These are phyloP conservation scores for Athelia psychrophila DNA, from an alignment of 1,284 basidiomycete species.

Conservation along the genomic window DNA sequence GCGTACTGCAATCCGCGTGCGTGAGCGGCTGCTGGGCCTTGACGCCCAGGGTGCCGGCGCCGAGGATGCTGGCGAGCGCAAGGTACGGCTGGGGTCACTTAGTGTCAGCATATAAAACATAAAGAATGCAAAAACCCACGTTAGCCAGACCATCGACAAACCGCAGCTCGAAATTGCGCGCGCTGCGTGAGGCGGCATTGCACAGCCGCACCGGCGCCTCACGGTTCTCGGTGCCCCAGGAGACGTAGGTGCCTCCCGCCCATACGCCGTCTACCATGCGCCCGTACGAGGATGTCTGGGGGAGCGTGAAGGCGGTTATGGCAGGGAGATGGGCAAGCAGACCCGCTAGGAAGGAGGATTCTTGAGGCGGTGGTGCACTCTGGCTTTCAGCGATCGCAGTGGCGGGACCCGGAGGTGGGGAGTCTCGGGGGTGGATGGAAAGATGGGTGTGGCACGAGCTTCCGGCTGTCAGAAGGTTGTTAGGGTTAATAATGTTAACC, in stretches of 20 bases:
- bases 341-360: constrained; percentile 46
- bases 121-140: neutral
- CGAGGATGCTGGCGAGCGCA: constrained; percentile 35
- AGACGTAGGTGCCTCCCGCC: constrained; percentile 68
- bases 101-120: neutral
- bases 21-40: constrained; percentile 11
- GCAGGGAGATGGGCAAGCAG: constrained; percentile 56
- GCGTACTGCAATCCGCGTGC: constrained; percentile 16
- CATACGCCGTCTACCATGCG: constrained; percentile 64
- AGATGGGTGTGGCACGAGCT: constrained; percentile 61
- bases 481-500: neutral
- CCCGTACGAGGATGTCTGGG: constrained; percentile 57
- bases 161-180: constrained; percentile 64
- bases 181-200: constrained; percentile 40
- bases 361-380: constrained; percentile 12
- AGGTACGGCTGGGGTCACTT: constrained; percentile 29
- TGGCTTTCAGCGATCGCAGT: no score
- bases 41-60: constrained; percentile 31
- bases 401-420: neutral
- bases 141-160: constrained; percentile 46
- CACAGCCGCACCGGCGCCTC: constrained; percentile 62
- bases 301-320: constrained; percentile 54
- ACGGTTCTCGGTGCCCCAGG: constrained; percentile 68
- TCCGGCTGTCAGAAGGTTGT: constrained; percentile 39
- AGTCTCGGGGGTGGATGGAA: constrained; percentile 42